A percentile compares a stretch with the other conserved stretches of the same genome.
Evolutionary conservation across 805 yeast genomes (phyloP).

Genomic region (Pichia manshurica): DNA sequence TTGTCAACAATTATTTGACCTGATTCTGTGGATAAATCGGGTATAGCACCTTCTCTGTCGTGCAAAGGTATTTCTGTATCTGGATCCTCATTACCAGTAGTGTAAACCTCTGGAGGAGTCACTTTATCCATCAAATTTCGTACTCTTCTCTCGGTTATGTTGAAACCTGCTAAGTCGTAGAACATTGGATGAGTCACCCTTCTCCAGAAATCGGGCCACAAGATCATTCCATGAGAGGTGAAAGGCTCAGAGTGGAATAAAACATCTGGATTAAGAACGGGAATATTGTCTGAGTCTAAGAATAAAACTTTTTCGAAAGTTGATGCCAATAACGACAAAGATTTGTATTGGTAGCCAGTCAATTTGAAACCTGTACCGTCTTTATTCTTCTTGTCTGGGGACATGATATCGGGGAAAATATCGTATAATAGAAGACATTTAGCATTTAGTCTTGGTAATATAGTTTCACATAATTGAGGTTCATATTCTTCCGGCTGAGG

Average conservation of each 20-base stretch:
- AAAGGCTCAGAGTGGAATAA: conserved; percentile 56
- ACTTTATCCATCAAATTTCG: conserved; percentile 28
- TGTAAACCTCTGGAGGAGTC: conserved; percentile 21
- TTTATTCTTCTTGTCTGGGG: conserved; percentile 3
- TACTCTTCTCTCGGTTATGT: conserved; percentile 29
- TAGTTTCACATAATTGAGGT: conserved; percentile 30
- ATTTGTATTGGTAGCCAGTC: conserved; percentile 44
- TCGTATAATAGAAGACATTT: conserved; percentile 51
- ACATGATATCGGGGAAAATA: conserved; percentile 37
- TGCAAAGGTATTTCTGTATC: conserved; percentile 37
- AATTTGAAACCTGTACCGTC: conserved; percentile 24
- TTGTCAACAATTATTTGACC: conserved; percentile 51
- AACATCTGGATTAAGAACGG: conserved; percentile 42
- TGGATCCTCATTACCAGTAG: conserved; percentile 12
- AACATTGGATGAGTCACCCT: conserved; percentile 48
- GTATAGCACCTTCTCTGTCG: conserved; percentile 47
- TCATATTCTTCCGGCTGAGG: conserved; percentile 38
- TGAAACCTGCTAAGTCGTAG: conserved; percentile 39
- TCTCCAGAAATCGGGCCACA: conserved; percentile 61
- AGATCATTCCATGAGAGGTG: conserved; percentile 40
- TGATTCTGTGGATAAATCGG: conserved; percentile 51
- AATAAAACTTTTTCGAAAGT: conserved; percentile 48
- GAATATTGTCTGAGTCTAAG: conserved; percentile 49
- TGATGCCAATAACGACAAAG: conserved; percentile 44
- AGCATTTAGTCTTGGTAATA: conserved; percentile 47